Percentiles rank a stretch among this genome's conserved stretches.
Conservation (phyloP, 768 basidiomycete species). For the Chalciporus pseudorubinellus region DNA sequence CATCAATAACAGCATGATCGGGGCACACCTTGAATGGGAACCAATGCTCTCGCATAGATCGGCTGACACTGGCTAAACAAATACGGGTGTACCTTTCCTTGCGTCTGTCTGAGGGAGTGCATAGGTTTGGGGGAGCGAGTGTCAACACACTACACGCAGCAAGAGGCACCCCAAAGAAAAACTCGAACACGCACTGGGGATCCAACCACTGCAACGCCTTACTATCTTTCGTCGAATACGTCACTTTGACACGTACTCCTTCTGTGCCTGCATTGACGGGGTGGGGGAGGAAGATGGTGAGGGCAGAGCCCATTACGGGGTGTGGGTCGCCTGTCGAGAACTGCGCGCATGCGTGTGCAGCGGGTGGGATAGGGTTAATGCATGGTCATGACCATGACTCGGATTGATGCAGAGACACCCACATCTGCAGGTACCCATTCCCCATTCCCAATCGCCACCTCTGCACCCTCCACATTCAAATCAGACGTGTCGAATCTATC, state of each 20-base stretch:
- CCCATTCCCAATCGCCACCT: slow-evolving; percentile 38
- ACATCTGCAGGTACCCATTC: slow-evolving; percentile 50
- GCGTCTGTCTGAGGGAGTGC: slow-evolving; percentile 63
- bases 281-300: slow-evolving; percentile 56
- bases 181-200: slow-evolving; percentile 54
- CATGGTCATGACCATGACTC: too few relatives aligned
- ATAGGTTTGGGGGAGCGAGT: background rate
- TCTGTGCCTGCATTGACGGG: slow-evolving; percentile 26
- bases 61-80: slow-evolving; percentile 95
- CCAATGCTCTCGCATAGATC: slow-evolving; percentile 78
- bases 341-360: slow-evolving; percentile 30
- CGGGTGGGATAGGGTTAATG: background rate
- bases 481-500: slow-evolving; percentile 77
- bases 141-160: too few relatives aligned
- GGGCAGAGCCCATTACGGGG: slow-evolving; percentile 71
- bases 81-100: slow-evolving; percentile 82
- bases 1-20: background rate
- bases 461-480: slow-evolving; percentile 54
- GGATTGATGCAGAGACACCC: slow-evolving; percentile 23
- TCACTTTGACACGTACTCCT: slow-evolving; percentile 50
- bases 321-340: slow-evolving; percentile 56
- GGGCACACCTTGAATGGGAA: slow-evolving; percentile 68
- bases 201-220: slow-evolving; percentile 87
- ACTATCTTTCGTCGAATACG: slow-evolving; percentile 71
- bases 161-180: too few relatives aligned